Evolutionary conservation across 257 asterid genomes (phyloP).

Genomic region (Solanum rostratum): DNA sequence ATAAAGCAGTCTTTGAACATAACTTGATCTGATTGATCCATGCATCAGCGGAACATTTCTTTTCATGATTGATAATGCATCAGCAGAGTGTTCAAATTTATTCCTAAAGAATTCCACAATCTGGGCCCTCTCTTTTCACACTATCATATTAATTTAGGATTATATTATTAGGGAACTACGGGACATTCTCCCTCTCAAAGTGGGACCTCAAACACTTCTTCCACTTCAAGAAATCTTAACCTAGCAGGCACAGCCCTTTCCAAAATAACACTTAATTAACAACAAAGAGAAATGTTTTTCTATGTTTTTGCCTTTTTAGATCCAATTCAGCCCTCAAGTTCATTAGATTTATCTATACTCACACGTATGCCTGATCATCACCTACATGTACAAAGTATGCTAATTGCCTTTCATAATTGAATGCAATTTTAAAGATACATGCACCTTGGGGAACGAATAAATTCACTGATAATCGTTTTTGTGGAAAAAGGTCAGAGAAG

Average conservation of each 20-base stretch:
- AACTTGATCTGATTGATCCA: neutral
- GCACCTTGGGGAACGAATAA: neutral
- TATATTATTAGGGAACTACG: neutral
- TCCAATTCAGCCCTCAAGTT: neutral
- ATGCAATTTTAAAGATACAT: neutral
- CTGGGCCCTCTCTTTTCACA: neutral
- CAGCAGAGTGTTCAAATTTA: neutral
- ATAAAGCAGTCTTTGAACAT: neutral
- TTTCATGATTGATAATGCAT: neutral
- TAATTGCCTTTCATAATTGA: neutral
- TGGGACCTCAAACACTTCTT: neutral
- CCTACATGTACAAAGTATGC: neutral
- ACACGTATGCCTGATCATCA: neutral
- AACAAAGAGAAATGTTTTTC: neutral
- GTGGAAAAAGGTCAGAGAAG: neutral
- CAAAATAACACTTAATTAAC: neutral
- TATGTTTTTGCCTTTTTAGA: neutral
- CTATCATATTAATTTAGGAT: neutral
- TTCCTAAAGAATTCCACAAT: neutral
- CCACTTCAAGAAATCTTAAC: neutral
- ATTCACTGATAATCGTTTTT: neutral
- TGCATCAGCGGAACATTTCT: neutral
- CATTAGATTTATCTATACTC: neutral
- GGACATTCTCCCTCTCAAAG: neutral
- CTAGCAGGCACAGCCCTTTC: neutral